These are phyloP conservation scores for Amborella trichopoda DNA, from an alignment of 164 flowering plant species.

Conservation along the genomic window DNA sequence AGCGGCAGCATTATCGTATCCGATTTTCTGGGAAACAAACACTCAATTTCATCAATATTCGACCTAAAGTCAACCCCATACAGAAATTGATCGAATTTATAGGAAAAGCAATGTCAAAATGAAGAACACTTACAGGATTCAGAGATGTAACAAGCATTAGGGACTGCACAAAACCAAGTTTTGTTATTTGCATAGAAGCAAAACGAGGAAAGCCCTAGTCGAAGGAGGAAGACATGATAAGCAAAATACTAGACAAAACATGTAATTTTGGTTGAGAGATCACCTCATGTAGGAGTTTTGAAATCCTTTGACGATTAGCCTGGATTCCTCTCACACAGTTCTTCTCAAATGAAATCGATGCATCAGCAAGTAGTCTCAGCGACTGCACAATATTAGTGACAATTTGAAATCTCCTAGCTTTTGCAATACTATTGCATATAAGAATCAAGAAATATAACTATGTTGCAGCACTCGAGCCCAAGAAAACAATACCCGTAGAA, in stretches of 20 bases:
- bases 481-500: conserved; percentile 54
- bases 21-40: conserved; percentile 68
- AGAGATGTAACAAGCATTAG: conserved; percentile 95
- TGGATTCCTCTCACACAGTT: conserved; percentile 92
- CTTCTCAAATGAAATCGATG: conserved; percentile 93
- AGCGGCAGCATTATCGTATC: conserved; percentile 96
- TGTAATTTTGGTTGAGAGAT: no score
- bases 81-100: no score
- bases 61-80: no score
- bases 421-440: not conserved
- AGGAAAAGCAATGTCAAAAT: not conserved
- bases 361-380: conserved; percentile 84
- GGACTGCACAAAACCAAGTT: conserved; percentile 78
- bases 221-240: no score
- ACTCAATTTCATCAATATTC: not conserved
- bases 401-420: not conserved
- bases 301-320: conserved; percentile 80
- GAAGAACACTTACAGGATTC: conserved; percentile 74
- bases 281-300: conserved; percentile 94
- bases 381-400: conserved; percentile 37
- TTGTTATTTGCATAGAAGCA: no score
- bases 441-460: not conserved
- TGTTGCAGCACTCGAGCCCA: not conserved
- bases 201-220: no score
- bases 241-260: no score